These are phyloP conservation scores for Bothriochloa decipiens DNA, from an alignment of 176 grass and related monocot species.

Conservation along the genomic window DNA sequence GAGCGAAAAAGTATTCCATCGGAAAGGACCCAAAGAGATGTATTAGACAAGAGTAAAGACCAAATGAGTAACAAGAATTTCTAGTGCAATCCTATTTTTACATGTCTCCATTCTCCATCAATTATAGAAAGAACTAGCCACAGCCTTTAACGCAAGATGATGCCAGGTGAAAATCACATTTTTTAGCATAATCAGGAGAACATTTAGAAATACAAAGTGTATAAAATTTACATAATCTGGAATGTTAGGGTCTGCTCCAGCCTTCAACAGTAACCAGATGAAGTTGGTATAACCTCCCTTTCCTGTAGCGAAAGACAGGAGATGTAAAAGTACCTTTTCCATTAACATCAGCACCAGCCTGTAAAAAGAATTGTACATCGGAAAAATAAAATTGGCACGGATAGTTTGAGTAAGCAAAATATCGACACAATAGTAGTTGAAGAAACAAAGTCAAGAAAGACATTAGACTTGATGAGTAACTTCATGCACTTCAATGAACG, in stretches of 20 bases:
- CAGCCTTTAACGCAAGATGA: not conserved
- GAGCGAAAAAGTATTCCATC: too few species aligned
- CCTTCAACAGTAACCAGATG: slow-evolving; percentile 35
- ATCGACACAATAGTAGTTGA: not conserved
- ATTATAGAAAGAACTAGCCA: not conserved
- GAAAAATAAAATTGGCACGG: not conserved
- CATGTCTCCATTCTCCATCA: not conserved
- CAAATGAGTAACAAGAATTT: not conserved
- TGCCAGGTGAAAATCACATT: not conserved
- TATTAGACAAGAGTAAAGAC: not conserved
- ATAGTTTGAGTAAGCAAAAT: not conserved
- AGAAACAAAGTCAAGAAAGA: slow-evolving; percentile 11
- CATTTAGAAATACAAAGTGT: not conserved
- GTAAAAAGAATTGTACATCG: slow-evolving; percentile 1
- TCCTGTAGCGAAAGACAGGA: slow-evolving; percentile 1
- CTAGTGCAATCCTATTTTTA: not conserved
- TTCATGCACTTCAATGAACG: slow-evolving; percentile 47
- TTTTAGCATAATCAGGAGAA: not conserved
- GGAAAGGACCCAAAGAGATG: not conserved
- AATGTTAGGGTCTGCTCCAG: slow-evolving; percentile 50
- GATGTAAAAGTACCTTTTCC: not conserved
- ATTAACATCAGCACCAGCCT: slow-evolving; percentile 55
- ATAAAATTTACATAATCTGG: slow-evolving; percentile 32
- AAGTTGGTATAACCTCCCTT: slow-evolving; percentile 36
- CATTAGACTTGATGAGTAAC: slow-evolving; percentile 44